Conservation (phyloP, 2,329 filamentous ascomycete genomes). For the Sporothrix pseudoabietina region DNA sequence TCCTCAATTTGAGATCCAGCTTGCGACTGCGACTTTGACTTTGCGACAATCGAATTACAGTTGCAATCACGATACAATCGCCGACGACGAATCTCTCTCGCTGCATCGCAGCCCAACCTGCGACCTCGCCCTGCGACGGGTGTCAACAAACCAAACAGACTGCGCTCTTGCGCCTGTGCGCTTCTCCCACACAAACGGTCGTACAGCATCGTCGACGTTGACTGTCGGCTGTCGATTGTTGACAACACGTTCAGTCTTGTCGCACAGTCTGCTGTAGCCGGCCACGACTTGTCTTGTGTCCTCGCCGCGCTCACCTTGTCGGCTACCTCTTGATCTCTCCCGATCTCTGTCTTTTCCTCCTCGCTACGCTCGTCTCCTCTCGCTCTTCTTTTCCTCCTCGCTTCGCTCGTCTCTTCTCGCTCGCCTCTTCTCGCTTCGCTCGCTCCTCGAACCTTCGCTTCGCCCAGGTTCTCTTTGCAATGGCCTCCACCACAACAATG, state of each 20-base stretch:
- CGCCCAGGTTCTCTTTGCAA: constrained; percentile 9
- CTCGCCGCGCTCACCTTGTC: not conserved
- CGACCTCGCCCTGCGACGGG: not conserved
- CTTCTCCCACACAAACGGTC: not conserved
- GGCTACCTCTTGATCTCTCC: too few species aligned
- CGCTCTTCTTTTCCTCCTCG: not conserved
- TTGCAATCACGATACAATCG: not conserved
- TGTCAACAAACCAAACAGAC: not conserved
- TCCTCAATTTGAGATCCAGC: not conserved
- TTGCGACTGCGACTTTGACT: not conserved
- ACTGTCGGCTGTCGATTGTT: not conserved
- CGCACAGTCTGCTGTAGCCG: not conserved
- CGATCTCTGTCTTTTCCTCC: not conserved
- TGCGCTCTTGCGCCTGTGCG: not conserved
- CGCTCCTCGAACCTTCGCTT: not conserved
- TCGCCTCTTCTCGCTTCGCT: not conserved
- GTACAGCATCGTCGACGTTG: not conserved
- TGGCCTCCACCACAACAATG: constrained; percentile 46
- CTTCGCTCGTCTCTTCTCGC: not conserved
- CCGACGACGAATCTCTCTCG: not conserved
- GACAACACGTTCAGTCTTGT: not conserved
- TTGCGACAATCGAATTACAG: not conserved
- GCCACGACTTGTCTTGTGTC: not conserved
- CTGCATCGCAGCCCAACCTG: constrained; percentile 2
- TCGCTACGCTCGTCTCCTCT: not conserved